Percentiles rank a stretch among this genome's conserved stretches.
Evolutionary conservation across 352 stramenopile genomes (phyloP).

Genomic region (Phytophthora multivora): DNA sequence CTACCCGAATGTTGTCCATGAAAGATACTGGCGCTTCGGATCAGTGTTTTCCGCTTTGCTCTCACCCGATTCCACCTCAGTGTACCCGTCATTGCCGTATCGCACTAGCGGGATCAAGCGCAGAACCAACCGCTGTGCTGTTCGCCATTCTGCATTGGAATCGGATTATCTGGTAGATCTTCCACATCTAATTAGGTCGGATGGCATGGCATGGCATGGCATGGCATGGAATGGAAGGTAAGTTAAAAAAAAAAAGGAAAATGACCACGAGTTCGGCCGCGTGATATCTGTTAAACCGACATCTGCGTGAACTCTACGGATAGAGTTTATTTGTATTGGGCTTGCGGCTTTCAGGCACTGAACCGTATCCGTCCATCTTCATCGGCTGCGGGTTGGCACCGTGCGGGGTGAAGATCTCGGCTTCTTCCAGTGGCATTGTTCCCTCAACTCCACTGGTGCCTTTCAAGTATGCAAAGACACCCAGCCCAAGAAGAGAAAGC

Average conservation of each 20-base stretch:
- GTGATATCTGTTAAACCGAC: slow-evolving; percentile 1
- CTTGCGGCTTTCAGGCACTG: background rate
- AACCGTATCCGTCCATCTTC: background rate
- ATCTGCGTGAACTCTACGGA: background rate
- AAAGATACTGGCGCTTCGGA: slow-evolving; percentile 35
- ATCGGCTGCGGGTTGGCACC: slow-evolving; percentile 11
- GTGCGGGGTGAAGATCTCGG: slow-evolving; percentile 13
- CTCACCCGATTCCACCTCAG: slow-evolving; percentile 30
- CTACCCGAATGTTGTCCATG: slow-evolving; percentile 24
- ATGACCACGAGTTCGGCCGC: background rate
- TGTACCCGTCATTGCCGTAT: slow-evolving; percentile 10
- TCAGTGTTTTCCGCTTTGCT: slow-evolving; percentile 9
- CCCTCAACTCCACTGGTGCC: background rate
- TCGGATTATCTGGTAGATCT: no score
- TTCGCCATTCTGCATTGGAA: no score
- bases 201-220: background rate
- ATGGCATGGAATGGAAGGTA: background rate
- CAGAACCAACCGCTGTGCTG: no score
- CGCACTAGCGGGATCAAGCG: slow-evolving; percentile 47
- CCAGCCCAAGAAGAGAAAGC: slow-evolving; percentile 9
- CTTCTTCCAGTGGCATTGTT: background rate
- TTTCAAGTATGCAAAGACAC: slow-evolving; percentile 16
- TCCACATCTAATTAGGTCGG: background rate
- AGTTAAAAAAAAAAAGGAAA: background rate
- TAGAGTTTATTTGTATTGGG: no score